phyloP scores from a whole-genome alignment of 139 green algal species.

The Tetratostichococcus sp. region DNA sequence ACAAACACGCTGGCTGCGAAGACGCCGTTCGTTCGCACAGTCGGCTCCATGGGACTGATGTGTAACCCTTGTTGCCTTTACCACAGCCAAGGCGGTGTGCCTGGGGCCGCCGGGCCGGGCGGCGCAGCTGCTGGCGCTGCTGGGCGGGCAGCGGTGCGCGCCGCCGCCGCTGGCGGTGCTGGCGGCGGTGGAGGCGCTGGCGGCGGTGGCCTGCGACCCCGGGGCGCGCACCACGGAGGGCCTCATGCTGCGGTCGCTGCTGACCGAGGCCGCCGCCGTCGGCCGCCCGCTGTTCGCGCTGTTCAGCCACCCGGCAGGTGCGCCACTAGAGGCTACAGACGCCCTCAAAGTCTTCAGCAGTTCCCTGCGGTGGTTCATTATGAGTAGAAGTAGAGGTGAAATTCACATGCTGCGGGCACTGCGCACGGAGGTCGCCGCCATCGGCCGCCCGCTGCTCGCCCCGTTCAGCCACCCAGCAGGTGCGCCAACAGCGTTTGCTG shows the following conservation, averaged over 20 bases:
- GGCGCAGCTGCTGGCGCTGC: conserved; percentile 13
- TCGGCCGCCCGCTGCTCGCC: conserved; percentile 71
- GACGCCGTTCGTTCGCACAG: too few relatives aligned
- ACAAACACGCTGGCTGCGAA: too few relatives aligned
- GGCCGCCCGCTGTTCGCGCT: conserved; percentile 74
- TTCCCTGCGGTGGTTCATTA: too few relatives aligned
- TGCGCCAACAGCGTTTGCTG: too few relatives aligned
- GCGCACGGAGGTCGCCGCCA: conserved; percentile 34
- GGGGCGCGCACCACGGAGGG: conserved; percentile 58
- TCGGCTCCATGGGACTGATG: too few relatives aligned
- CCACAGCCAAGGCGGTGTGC: conserved; percentile 52
- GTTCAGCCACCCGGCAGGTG: conserved; percentile 62
- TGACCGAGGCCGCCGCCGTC: conserved; percentile 44
- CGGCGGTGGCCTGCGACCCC: conserved; percentile 52
- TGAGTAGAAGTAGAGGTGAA: too few relatives aligned
- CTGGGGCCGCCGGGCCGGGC: conserved; percentile 29
- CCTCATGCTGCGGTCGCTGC: conserved; percentile 29
- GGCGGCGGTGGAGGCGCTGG: conserved; percentile 50
- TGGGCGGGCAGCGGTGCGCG: neutral
- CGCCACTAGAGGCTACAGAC: too few relatives aligned
- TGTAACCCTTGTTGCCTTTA: too few relatives aligned
- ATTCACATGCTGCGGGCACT: conserved; percentile 38
- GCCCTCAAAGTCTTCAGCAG: too few relatives aligned
- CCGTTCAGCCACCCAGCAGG: conserved; percentile 70
- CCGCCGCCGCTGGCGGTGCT: conserved; percentile 11